A percentile compares a stretch with the other conserved stretches of the same genome.
Evolutionary conservation across 192 early-diverging fungal genomes (phyloP).

Genomic region (Endogone sp.): DNA sequence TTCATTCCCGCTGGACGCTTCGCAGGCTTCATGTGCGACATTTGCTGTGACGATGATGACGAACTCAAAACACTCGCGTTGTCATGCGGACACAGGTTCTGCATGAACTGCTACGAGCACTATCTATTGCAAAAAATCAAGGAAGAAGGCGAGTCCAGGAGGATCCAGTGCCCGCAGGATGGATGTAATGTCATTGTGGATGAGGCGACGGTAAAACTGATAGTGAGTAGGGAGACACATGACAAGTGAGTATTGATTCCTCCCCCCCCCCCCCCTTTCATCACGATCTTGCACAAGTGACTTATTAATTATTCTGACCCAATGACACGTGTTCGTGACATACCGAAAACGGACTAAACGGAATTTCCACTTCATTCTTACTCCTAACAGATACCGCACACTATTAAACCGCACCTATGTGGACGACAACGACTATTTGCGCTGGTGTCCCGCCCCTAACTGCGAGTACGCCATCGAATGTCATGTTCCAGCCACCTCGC

Average conservation of each 20-base stretch:
- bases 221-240: conserved; percentile 54
- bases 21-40: conserved; percentile 74
- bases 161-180: conserved; percentile 79
- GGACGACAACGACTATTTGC: conserved; percentile 74
- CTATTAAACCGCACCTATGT: conserved; percentile 89
- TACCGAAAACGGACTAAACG: background rate
- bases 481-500: conserved; percentile 63
- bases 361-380: background rate
- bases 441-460: conserved; percentile 95
- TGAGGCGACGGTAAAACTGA: conserved; percentile 68
- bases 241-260: conserved; percentile 64
- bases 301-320: no score
- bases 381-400: conserved; percentile 58
- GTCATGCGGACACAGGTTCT: conserved; percentile 87
- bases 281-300: background rate
- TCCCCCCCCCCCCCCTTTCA: conserved; percentile 15
- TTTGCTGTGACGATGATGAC: conserved; percentile 80
- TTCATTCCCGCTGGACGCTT: conserved; percentile 25
- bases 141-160: conserved; percentile 84
- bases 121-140: conserved; percentile 84
- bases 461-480: conserved; percentile 96
- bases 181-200: conserved; percentile 83
- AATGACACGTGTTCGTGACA: background rate
- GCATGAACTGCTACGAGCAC: conserved; percentile 77
- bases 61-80: conserved; percentile 64